A percentile compares a stretch with the other conserved stretches of the same genome.
Conservation (phyloP, 345 rosid genomes). For the Dipteronia dyeriana region DNA sequence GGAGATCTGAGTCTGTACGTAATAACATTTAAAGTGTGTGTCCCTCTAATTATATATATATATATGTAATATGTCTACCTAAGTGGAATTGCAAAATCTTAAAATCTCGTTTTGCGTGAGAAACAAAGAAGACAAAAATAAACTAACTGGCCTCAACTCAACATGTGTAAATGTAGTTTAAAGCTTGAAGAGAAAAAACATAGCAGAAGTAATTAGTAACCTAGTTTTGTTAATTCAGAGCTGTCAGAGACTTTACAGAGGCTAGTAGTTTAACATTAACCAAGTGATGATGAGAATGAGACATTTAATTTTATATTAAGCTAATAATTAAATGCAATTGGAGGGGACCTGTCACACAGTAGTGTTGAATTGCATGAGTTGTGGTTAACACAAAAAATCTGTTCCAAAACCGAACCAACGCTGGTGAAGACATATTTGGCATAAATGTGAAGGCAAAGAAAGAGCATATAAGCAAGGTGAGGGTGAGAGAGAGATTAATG, state of each 20-base stretch:
- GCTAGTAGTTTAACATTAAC: neutral
- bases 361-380: neutral
- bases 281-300: too few relatives aligned
- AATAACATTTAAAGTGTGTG: too few relatives aligned
- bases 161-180: neutral
- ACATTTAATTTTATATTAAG: neutral
- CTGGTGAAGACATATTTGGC: neutral
- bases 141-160: neutral
- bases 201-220: neutral
- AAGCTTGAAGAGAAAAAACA: neutral
- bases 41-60: too few relatives aligned
- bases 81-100: too few relatives aligned
- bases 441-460: too few relatives aligned
- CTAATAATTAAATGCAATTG: neutral
- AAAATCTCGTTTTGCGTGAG: neutral
- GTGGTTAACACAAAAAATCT: neutral
- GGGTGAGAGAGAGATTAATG: constrained; percentile 24
- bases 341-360: neutral
- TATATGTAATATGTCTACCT: too few relatives aligned
- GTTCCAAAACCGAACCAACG: neutral
- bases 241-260: neutral
- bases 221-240: neutral
- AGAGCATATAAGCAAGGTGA: too few relatives aligned
- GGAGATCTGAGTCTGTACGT: too few relatives aligned
- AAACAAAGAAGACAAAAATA: too few relatives aligned